Evolutionary conservation across 257 asterid genomes (phyloP), one percentile per base, ranked within the genome.

Genomic region (Datura wrightii): DNA sequence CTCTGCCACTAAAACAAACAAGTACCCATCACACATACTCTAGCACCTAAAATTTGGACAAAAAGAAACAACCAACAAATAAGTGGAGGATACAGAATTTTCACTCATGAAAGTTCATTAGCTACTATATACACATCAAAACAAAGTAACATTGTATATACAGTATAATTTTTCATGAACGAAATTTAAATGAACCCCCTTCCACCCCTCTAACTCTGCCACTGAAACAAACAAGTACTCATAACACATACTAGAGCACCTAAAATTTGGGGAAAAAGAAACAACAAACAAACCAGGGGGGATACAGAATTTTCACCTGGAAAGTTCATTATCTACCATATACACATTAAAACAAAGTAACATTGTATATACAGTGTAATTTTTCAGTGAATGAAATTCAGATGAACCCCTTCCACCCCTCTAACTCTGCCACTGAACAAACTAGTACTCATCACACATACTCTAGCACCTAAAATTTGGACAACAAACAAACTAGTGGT

Each of bases 201-300:
- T 31, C 9, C 18, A 0, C 42, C 42, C 41, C 4, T 63, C 42
- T 63, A 63, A 2, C 70, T 63, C 42, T 16, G 5, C 69, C 41
- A 62, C 69, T 9, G 2, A 62, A 24, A 62, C 39, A 62, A 62
- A 62, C 9, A 62, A 62, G 41, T 10, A 62, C 41, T 24, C 37
- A 62, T 62, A 16, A 42, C 79, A 41, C 79, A 65, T 42, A n/a
- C 56, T 44, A 39, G 44, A 71, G 79, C 80, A 44, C 56, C 80
- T 13, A 46, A 72, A 46, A 72, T 10, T 14, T 10, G 36, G 41
- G 10, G 1, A 44, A 71, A 71, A 71, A 13, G 48, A 19, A 58
- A 52, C 16, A 48, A 53, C 48, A 36, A 2, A 10, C 7, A 3
- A 66, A 14, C 4, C 0, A 37, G 2, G 1, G 50, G 13, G 5